Base-by-base conservation (phyloP, 1,284 basidiomycete genomes). In the Ustilago lituana region DNA sequence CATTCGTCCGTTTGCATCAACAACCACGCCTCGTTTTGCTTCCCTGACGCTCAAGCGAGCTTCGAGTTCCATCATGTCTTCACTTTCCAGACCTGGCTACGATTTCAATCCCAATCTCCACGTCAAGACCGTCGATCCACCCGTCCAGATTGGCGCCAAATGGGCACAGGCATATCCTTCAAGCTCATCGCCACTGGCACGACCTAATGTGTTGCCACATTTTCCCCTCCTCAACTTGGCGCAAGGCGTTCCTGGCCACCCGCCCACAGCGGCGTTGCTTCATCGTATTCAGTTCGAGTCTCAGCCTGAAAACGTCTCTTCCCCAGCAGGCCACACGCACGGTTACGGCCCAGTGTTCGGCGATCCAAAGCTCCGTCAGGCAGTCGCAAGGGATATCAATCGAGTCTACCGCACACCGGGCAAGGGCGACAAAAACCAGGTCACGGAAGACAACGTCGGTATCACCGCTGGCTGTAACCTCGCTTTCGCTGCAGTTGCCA, bases 341-440 rank as follows among this genome's bases (percentile, higher is more conserved):
- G 87, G 87, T 7, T 94, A 94, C 67, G 86, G 88, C 5, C 84
- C 86, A 1, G 88, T 88, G 55, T 85, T 87, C 46, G 92, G 92
- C 2, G 89, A 91, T 62, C 79, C 81, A 0, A 77, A 74, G 1
- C 79, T 94, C 17, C 84, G 90, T 19, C 67, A 84, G 24, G 87
- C 87, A 0, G 81, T 93, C 17, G 87, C 86, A 0, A 82, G 84
- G 9, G 90, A 94, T 82, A 88, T 92, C 85, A 87, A 85, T 61
- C 50, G 67, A 1, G 84, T 86, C 0, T 94, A 94, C 78, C 86
- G 87, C 0, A 45, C 77, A 5, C 37, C 48, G 7, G 73, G 37
- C 46, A 84, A 22, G 83, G 83, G 84, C 78, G 36, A 80, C 79
- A 62, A 57, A 81, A 84, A 83, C 27, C 80, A 83, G 57, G 67